These are phyloP conservation scores for Echria macrotheca DNA, from an alignment of 495 filamentous ascomycete species.

Conservation along the genomic window DNA sequence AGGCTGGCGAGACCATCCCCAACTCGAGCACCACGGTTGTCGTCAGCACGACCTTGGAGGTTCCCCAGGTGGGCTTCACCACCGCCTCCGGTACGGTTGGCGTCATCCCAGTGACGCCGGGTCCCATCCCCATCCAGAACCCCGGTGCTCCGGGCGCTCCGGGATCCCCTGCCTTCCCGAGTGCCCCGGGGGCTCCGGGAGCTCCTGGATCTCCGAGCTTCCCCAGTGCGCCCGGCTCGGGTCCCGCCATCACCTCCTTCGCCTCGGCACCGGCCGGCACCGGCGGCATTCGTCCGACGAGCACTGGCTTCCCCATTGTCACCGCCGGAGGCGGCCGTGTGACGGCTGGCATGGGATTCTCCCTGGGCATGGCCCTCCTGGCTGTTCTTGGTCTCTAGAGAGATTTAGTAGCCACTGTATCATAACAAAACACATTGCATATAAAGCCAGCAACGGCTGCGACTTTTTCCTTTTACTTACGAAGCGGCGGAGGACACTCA, in stretches of 20 bases:
- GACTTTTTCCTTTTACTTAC: not conserved
- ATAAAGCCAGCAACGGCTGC: not conserved
- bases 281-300: slow-evolving; percentile 24
- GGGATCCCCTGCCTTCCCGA: not conserved
- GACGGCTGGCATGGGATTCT: slow-evolving; percentile 35
- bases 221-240: too few relatives aligned
- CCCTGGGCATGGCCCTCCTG: slow-evolving; percentile 24
- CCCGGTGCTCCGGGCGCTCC: not conserved
- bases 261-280: slow-evolving; percentile 26
- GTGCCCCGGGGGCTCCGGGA: slow-evolving; percentile 7
- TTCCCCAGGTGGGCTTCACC: slow-evolving; percentile 70
- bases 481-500: not conserved
- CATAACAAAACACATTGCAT: not conserved
- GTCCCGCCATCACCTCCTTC: slow-evolving; percentile 16
- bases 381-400: slow-evolving; percentile 34
- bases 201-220: too few relatives aligned
- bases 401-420: not conserved
- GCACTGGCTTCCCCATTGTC: slow-evolving; percentile 26
- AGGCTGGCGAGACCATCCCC: slow-evolving; percentile 42
- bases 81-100: slow-evolving; percentile 47
- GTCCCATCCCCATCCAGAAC: slow-evolving; percentile 16
- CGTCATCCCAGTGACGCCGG: slow-evolving; percentile 38
- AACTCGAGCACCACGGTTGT: slow-evolving; percentile 48
- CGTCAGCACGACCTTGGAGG: slow-evolving; percentile 57
- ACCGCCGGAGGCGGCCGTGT: slow-evolving; percentile 31